These are phyloP conservation scores for Yamagishiella unicocca DNA, from an alignment of 139 green algal species.

Conservation along the genomic window DNA sequence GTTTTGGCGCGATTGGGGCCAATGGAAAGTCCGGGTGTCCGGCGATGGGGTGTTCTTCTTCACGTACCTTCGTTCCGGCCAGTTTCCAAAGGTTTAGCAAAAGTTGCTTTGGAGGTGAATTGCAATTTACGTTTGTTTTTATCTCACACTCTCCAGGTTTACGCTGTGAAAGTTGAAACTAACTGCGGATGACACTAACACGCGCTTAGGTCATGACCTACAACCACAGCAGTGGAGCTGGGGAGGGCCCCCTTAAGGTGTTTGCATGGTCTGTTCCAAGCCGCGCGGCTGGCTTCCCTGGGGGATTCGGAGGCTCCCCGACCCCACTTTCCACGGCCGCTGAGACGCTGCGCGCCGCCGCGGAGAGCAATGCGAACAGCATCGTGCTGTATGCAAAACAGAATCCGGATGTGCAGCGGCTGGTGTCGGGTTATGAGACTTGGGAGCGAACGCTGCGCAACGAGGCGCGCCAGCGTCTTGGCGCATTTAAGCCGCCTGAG, in stretches of 20 bases:
- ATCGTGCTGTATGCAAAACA: constrained; percentile 46
- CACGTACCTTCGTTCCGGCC: too few species aligned
- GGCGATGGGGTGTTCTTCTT: too few species aligned
- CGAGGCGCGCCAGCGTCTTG: constrained; percentile 59
- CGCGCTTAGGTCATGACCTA: constrained; percentile 12
- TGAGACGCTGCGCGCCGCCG: constrained; percentile 25
- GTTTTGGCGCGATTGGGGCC: too few species aligned
- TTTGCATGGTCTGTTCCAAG: constrained; percentile 33
- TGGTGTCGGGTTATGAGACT: constrained; percentile 54
- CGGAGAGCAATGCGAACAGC: constrained; percentile 39
- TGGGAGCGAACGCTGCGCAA: constrained; percentile 57
- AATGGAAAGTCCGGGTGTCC: too few species aligned
- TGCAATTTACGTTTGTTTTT: too few species aligned
- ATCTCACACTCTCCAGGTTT: too few species aligned
- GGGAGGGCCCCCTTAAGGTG: constrained; percentile 6
- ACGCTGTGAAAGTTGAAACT: too few species aligned
- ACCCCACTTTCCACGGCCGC: neutral
- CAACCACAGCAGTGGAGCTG: constrained; percentile 2
- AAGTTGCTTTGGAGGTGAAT: neutral
- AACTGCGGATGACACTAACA: neutral
- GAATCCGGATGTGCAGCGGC: constrained; percentile 52
- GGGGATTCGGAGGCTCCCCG: neutral
- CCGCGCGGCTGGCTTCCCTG: neutral
- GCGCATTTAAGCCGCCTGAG: constrained; percentile 58
- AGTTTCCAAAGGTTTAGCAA: too few species aligned